Base-by-base conservation (phyloP, 306 rosid genomes). In the Cicer chorassanicum region DNA sequence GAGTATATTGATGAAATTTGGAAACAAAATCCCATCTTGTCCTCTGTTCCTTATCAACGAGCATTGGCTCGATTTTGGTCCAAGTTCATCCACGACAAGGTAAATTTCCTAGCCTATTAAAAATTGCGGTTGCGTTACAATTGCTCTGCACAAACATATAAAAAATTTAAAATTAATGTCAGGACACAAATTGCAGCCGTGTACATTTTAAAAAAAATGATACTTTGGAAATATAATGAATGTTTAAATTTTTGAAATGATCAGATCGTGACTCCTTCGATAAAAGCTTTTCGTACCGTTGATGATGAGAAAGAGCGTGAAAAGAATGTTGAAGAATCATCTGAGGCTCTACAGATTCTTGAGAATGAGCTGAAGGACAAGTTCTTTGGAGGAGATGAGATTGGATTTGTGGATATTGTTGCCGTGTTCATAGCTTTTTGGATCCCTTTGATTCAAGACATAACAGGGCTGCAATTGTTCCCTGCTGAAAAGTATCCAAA, bases 41-140 rank as follows among this genome's bases (percentile, higher is more conserved):
- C 72, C 6, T 67, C 43, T 21, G 57, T 45, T 45, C 72, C 92
- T 15, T 76, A 43, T 8, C 75, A 81, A 4, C 82, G 77, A 81
- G 88, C 97, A 54, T 11, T 29, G 1, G 85, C 90, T 7, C 89
- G 90, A 12, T 92, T 92, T 53, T 92, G 90, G 93, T 80, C 89
- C 29, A 87, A 61, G 43, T 80, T 89, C 81, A 9, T 89, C 0
- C 87, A 91, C 12, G 97, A 86, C 11, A 87, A 86, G 89, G 94
- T 89, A 65, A 65, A 7, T 29, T 29, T 29, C 34, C 55, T 49
- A 5, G 14, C 51, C 3, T 29, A 29, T 29, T 29, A 29, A 29
- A 29, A 29, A 29, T 13, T 29, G 16, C 16, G 10, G 4, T 10
- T 0, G 10, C 10, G 24, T 14, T 14, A 19, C 13, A 43, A 43